A percentile compares a stretch with the other conserved stretches of the same genome.
Conservation (phyloP, 192 early-diverging fungal species). For the Mortierella alpina region DNA sequence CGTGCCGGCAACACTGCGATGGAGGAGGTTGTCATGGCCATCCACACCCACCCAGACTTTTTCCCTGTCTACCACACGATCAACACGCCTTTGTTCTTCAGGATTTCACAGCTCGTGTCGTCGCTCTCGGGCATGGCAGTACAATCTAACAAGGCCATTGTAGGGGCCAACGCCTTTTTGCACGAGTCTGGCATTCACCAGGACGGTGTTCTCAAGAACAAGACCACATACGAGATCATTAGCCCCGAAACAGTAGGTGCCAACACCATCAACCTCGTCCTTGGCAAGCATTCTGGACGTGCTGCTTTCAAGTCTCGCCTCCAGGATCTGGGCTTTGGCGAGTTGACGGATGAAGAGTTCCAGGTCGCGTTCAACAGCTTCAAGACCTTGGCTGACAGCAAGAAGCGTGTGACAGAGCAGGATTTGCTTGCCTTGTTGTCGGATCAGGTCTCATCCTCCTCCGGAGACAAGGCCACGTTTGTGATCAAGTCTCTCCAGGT, state of each 20-base stretch:
- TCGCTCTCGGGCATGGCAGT: constrained; percentile 93
- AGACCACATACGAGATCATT: constrained; percentile 97
- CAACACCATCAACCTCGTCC: constrained; percentile 83
- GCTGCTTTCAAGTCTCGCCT: constrained; percentile 90
- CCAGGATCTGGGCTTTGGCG: constrained; percentile 78
- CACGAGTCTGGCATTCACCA: constrained; percentile 99
- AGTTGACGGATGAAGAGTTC: constrained; percentile 70
- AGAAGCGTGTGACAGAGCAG: constrained; percentile 87
- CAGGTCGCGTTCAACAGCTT: constrained; percentile 88
- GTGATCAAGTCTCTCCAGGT: constrained; percentile 81
- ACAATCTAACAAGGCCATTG: constrained; percentile 98
- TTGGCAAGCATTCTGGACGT: constrained; percentile 97
- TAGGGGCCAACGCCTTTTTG: constrained; percentile 95
- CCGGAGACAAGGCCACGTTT: constrained; percentile 63
- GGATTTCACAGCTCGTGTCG: constrained; percentile 90
- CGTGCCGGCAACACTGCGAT: constrained; percentile 97
- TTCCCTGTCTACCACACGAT: constrained; percentile 93
- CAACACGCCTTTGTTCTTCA: constrained; percentile 89
- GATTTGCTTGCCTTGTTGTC: constrained; percentile 90
- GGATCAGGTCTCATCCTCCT: constrained; percentile 67
- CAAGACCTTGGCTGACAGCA: constrained; percentile 95
- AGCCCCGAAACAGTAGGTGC: constrained; percentile 92
- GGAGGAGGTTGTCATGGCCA: constrained; percentile 96
- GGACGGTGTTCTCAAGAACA: constrained; percentile 97
- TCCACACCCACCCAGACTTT: constrained; percentile 89